A percentile compares a stretch with the other conserved stretches of the same genome.
Evolutionary conservation across 2,329 filamentous ascomycete species (phyloP).

Genomic region (Diplodia mutila): DNA sequence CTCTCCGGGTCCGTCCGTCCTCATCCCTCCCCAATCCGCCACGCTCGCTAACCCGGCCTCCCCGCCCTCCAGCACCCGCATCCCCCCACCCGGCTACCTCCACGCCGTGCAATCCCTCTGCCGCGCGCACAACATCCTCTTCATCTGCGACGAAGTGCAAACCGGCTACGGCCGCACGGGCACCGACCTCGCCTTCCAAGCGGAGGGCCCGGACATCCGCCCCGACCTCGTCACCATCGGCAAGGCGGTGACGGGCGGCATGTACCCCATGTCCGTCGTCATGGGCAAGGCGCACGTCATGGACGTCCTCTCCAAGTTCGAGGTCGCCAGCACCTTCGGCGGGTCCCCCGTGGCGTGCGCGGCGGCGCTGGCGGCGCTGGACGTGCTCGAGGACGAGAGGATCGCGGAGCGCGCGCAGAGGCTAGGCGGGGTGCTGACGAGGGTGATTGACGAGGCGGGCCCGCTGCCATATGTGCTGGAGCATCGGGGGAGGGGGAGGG

Average conservation of each 20-base stretch:
- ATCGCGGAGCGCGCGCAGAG: neutral
- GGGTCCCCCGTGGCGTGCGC: conserved; percentile 15
- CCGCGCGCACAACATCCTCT: conserved; percentile 49
- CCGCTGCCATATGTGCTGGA: neutral
- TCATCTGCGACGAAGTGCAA: conserved; percentile 51
- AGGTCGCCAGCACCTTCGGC: conserved; percentile 27
- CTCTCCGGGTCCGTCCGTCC: neutral
- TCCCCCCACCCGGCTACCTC: neutral
- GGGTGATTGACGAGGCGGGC: neutral
- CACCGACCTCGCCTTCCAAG: conserved; percentile 32
- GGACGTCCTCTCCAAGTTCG: conserved; percentile 12
- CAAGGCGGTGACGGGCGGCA: conserved; percentile 54
- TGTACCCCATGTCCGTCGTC: conserved; percentile 21
- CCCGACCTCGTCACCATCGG: conserved; percentile 95
- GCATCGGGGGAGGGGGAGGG: neutral
- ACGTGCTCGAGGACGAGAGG: neutral
- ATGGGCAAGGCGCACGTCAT: conserved; percentile 24
- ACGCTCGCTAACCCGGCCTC: too few species aligned
- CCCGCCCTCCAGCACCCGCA: neutral
- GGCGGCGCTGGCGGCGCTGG: neutral
- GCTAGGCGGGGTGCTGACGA: neutral
- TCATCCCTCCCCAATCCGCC: neutral
- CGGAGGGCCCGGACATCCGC: conserved; percentile 66
- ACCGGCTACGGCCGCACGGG: conserved; percentile 50
- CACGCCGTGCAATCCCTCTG: conserved; percentile 33